Conservation (phyloP, 1,139 yeast genomes). For the Protomyces arabidopsidicola region DNA sequence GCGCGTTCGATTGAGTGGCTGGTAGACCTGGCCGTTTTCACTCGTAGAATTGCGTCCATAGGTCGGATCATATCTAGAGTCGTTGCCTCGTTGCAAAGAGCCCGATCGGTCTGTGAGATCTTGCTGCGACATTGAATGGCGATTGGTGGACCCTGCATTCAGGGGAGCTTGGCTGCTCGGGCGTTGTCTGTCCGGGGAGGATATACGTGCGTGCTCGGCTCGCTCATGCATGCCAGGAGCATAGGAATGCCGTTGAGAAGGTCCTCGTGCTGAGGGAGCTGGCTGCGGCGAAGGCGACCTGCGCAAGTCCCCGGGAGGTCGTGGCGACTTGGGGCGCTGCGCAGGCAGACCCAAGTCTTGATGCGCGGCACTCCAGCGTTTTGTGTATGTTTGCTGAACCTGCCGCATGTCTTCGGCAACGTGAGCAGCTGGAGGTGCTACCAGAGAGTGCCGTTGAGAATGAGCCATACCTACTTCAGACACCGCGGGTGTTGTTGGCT, state of each 20-base stretch:
- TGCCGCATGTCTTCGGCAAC: constrained; percentile 40
- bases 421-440: constrained; percentile 37
- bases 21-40: neutral
- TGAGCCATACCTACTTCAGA: constrained; percentile 3
- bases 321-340: neutral
- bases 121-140: neutral
- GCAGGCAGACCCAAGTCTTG: neutral
- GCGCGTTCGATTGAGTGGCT: constrained; percentile 11
- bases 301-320: constrained; percentile 16
- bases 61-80: neutral
- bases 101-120: neutral
- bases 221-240: neutral
- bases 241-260: neutral
- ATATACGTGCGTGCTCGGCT: neutral
- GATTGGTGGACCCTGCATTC: neutral
- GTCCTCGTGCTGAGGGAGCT: neutral
- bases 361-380: neutral
- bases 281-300: constrained; percentile 25
- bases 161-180: neutral
- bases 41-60: neutral
- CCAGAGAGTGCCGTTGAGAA: constrained; percentile 5
- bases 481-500: constrained; percentile 7
- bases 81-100: neutral
- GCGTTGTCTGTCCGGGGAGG: neutral
- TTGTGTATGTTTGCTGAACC: constrained; percentile 36